Conservation (phyloP, 345 rosid species). For the Gossypium thurberi region DNA sequence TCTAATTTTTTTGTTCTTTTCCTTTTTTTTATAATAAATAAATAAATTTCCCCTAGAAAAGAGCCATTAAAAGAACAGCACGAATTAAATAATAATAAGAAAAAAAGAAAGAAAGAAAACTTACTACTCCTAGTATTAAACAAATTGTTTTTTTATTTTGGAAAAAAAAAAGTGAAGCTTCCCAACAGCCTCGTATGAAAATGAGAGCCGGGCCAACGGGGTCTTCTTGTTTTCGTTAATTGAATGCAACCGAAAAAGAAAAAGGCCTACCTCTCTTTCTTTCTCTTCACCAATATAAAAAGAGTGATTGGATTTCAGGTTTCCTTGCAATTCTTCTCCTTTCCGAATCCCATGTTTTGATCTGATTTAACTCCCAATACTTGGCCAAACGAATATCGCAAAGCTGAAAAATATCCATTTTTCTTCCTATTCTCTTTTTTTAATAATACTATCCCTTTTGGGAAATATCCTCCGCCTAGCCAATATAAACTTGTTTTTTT, state of each 20-base stretch:
- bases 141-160: too few species aligned
- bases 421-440: background rate
- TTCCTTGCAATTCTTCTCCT: slow-evolving; percentile 14
- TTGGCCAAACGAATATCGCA: too few species aligned
- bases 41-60: too few species aligned
- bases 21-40: too few species aligned
- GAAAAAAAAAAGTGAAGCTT: background rate
- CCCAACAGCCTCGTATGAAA: background rate
- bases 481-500: background rate
- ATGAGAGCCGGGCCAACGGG: slow-evolving; percentile 5
- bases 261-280: background rate
- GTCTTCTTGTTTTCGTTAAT: slow-evolving; percentile 21
- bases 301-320: background rate
- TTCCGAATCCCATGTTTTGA: slow-evolving; percentile 5
- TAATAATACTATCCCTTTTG: background rate
- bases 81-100: too few species aligned
- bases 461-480: background rate
- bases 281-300: slow-evolving; percentile 25
- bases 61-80: too few species aligned
- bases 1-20: too few species aligned
- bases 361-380: slow-evolving; percentile 11
- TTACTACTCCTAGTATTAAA: too few species aligned
- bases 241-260: slow-evolving; percentile 26
- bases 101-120: too few species aligned
- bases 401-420: background rate